Evolutionary conservation across 371 early-diverging fungal species (phyloP).

Genomic region (Blastocladiella emersonii): DNA sequence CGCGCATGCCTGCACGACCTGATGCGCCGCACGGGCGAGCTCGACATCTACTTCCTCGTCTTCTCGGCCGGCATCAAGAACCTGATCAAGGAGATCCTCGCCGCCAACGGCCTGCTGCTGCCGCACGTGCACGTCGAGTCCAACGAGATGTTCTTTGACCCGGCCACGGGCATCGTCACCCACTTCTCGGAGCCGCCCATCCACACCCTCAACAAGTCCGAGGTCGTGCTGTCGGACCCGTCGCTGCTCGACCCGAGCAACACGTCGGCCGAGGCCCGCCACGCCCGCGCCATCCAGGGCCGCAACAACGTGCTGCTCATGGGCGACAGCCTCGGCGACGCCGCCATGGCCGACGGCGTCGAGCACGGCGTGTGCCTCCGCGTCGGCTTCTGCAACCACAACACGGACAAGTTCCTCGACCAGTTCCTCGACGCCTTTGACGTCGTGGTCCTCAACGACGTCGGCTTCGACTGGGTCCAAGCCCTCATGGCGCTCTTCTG

Average conservation of each 20-base stretch:
- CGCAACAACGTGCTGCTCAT: constrained; percentile 46
- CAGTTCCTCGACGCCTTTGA: constrained; percentile 47
- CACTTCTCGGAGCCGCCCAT: constrained; percentile 50
- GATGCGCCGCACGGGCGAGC: constrained; percentile 19
- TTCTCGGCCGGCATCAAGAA: constrained; percentile 62
- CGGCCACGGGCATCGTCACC: constrained; percentile 25
- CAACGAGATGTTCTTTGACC: constrained; percentile 52
- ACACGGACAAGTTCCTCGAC: constrained; percentile 29
- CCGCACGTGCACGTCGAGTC: constrained; percentile 56
- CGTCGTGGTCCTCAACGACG: constrained; percentile 51
- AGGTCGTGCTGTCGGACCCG: constrained; percentile 23
- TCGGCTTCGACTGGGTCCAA: constrained; percentile 34
- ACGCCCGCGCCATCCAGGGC: constrained; percentile 21
- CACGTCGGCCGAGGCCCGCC: constrained; percentile 14
- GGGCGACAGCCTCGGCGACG: constrained; percentile 60
- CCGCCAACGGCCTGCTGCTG: constrained; percentile 18
- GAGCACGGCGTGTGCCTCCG: constrained; percentile 37
- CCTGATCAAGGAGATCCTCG: constrained; percentile 45
- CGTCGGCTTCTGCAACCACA: constrained; percentile 57
- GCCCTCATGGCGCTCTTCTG: too few species aligned
- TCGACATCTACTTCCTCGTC: constrained; percentile 44
- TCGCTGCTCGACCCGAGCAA: neutral
- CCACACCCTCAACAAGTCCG: constrained; percentile 64
- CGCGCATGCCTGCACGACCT: constrained; percentile 33
- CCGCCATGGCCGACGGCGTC: constrained; percentile 53